Evolutionary conservation across 192 early-diverging fungal genomes (phyloP).

Genomic region (Coemansia sp.): DNA sequence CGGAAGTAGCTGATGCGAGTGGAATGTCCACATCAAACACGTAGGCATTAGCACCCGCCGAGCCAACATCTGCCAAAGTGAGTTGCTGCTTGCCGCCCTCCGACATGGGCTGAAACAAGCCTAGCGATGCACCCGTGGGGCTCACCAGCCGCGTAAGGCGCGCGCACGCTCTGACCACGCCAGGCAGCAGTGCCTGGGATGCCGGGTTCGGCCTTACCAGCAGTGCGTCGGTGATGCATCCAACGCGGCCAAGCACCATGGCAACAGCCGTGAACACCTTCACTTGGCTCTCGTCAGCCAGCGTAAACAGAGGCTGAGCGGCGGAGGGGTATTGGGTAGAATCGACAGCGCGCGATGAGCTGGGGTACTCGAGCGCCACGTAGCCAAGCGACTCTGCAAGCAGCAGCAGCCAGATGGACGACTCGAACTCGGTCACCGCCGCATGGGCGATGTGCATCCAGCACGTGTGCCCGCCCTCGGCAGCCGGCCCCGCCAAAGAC

Average conservation of each 20-base stretch:
- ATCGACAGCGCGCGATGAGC: background rate
- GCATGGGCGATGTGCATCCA: constrained; percentile 23
- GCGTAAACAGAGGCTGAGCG: constrained; percentile 13
- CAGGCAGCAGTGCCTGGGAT: background rate
- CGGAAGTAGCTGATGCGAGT: background rate
- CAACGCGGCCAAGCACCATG: constrained; percentile 12
- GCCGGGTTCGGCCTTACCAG: background rate
- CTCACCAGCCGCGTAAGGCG: constrained; percentile 5
- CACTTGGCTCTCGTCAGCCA: constrained; percentile 10
- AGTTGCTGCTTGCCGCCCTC: background rate
- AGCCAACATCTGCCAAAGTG: background rate
- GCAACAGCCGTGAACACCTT: constrained; percentile 26
- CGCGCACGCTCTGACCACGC: constrained; percentile 10
- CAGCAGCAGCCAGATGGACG: constrained; percentile 30
- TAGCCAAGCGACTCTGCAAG: constrained; percentile 28
- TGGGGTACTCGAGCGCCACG: constrained; percentile 10
- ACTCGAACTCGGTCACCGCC: background rate
- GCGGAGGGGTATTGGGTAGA: background rate
- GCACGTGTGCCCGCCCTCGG: constrained; percentile 26
- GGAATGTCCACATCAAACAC: background rate
- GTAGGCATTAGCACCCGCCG: background rate
- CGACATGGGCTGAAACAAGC: constrained; percentile 12
- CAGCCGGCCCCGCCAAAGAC: constrained; percentile 8
- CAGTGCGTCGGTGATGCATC: background rate
- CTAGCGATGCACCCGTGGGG: constrained; percentile 14